Evolutionary conservation across 805 yeast species (phyloP), one percentile per base, ranked within the genome.

Genomic region (Wickerhamiella spandovensis): DNA sequence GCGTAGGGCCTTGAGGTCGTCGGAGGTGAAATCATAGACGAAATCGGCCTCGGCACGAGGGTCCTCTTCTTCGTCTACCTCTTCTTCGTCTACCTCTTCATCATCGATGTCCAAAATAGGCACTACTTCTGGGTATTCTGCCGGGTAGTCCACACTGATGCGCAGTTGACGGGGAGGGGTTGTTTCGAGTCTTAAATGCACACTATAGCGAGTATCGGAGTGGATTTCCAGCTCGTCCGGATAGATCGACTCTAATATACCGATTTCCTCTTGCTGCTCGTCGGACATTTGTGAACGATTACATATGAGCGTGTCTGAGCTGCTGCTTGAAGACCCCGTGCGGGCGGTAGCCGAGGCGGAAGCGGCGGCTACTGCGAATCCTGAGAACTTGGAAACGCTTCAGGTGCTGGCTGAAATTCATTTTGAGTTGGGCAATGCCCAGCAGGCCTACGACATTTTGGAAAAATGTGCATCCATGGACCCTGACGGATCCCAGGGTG

Each of bases 241-340:
- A 64, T 92, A 90, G 50, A 90, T 90, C 17, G 94, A 81, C 62
- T 85, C 81, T 51, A 90, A 74, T 48, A 92, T 88, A 65, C 89
- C 97, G 44, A 92, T 64, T 65, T 90, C 98, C 67, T 90, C 95
- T 25, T 62, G 65, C 63, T 90, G 97, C 62, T 92, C 97, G 64
- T 85, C 95, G 48, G 66, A 62, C 89, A 95, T 85, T 85, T 20
- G 25, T 17, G n/a, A 20, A 44, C 24, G 22, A 17, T 28, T 25
- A 18, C 21, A 24, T 15, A 43, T 44, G 46, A 44, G 23, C 18
- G 30, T 44, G 18, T 12, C 23, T 8, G 46, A 44, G 18, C 30
- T 44, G 38, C 35, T 72, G 43, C 62, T 70, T 41, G 67, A 76
- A 1, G 77, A 79, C 56, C 73, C 82, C 5, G 77, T 75, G 25